A percentile compares a stretch with the other conserved stretches of the same genome.
Conservation (phyloP, 345 rosid genomes). For the Populus euphratica region DNA sequence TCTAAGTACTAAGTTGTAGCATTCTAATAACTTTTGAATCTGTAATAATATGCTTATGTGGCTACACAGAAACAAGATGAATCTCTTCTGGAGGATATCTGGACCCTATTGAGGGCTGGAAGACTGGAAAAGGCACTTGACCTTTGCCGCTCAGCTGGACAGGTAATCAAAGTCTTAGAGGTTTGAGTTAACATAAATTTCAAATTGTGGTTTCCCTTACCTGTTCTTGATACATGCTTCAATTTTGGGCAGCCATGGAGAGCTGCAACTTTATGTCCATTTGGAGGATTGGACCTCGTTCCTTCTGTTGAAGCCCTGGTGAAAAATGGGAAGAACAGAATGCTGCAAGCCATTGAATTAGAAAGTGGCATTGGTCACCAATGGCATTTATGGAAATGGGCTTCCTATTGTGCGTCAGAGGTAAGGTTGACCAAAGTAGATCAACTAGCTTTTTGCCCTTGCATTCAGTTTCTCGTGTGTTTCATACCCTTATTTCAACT, state of each 20-base stretch:
- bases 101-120: conserved; percentile 95
- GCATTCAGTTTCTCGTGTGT: neutral
- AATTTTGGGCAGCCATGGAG: conserved; percentile 75
- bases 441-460: neutral
- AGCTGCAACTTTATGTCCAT: conserved; percentile 84
- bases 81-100: conserved; percentile 89
- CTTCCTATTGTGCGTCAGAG: conserved; percentile 90
- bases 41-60: neutral
- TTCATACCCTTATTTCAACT: neutral
- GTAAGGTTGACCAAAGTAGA: conserved; percentile 30
- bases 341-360: conserved; percentile 83
- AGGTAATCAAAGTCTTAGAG: conserved; percentile 44
- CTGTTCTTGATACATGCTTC: conserved; percentile 1
- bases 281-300: conserved; percentile 76
- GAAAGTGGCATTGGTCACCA: conserved; percentile 92
- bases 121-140: conserved; percentile 87
- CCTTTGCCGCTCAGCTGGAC: conserved; percentile 95
- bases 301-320: conserved; percentile 78
- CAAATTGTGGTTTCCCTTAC: neutral
- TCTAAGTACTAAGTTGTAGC: neutral
- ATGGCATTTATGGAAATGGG: conserved; percentile 95
- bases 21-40: no score
- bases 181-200: conserved; percentile 4
- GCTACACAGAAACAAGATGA: conserved; percentile 83
- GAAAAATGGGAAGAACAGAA: conserved; percentile 77